phyloP scores from a whole-genome alignment of 768 basidiomycete species.

The Termitomyces sp. region DNA sequence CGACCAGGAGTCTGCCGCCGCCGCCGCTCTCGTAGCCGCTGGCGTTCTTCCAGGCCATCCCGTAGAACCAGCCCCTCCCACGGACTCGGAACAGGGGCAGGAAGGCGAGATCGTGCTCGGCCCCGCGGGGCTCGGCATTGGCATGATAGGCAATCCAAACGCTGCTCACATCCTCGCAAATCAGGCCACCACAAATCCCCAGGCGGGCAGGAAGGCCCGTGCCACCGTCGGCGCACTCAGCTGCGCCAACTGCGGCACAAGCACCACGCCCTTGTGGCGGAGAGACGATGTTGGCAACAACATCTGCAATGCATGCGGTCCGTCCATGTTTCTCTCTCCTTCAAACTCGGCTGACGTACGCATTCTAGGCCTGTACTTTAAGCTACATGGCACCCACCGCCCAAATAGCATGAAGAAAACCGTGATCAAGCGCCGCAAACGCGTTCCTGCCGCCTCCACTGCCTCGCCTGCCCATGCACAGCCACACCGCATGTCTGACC shows the following conservation, averaged over 20 bases:
- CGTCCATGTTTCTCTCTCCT: slow-evolving; percentile 33
- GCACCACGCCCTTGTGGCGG: slow-evolving; percentile 87
- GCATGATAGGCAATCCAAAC: slow-evolving; percentile 16
- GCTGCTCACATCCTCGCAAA: slow-evolving; percentile 9
- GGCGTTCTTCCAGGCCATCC: slow-evolving; percentile 12
- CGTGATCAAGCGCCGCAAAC: slow-evolving; percentile 96
- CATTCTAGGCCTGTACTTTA: slow-evolving; percentile 86
- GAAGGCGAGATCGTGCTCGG: slow-evolving; percentile 12
- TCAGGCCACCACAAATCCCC: slow-evolving; percentile 6
- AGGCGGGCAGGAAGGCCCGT: slow-evolving; percentile 25
- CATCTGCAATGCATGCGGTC: slow-evolving; percentile 94
- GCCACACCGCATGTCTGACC: slow-evolving; percentile 56
- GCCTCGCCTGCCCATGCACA: slow-evolving; percentile 9
- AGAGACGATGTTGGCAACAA: slow-evolving; percentile 89
- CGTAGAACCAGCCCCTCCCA: not conserved
- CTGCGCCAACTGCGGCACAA: slow-evolving; percentile 87
- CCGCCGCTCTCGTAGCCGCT: slow-evolving; percentile 16
- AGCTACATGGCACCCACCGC: slow-evolving; percentile 93
- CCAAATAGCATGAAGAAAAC: slow-evolving; percentile 99
- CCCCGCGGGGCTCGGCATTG: slow-evolving; percentile 14
- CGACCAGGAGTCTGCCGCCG: slow-evolving; percentile 14
- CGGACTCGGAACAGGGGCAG: not conserved
- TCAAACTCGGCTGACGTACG: slow-evolving; percentile 13
- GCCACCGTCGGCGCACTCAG: slow-evolving; percentile 65
- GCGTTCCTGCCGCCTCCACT: slow-evolving; percentile 87